Base-by-base conservation (phyloP, 2,329 filamentous ascomycete genomes). In the Byssothecium circinans region DNA sequence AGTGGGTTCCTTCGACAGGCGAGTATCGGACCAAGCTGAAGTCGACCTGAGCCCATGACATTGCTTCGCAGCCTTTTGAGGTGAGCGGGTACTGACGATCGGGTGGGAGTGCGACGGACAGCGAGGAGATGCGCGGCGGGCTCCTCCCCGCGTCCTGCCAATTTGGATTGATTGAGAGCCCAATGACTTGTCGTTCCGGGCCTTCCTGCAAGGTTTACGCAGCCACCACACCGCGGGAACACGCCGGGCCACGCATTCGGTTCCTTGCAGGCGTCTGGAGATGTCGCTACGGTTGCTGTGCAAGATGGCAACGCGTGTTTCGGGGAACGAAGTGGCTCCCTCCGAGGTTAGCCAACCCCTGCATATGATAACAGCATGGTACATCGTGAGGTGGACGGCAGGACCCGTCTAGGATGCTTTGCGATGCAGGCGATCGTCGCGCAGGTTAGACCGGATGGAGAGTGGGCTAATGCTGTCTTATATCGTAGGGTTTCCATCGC, bases 11-110 rank as follows among this genome's bases (percentile, higher is more conserved):
- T 45, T 68, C 64, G 10, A 67, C 47, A 14, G 56, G 52, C 8
- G 64, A 67, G 50, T 63, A 67, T 29, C 61, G 53, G 25, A 68
- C 61, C 40, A 54, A 44, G 45, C 50, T 54, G 39, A 67, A 62
- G 46, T 68, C 57, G 17, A 68, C 61, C 34, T 38, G 49, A 29
- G 47, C 52, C 57, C 54, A 59, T 56, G 64, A 61, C 64, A 67
- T 67, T 60, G 55, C 44, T 50, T 38, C 39, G n/a, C 42, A n/a
- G 37, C 18, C 27, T 14, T 23, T n/a, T 34, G 25, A 25, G 38
- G 17, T 22, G 15, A 41, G 38, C 8, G 22, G 40, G 38, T 37
- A 43, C 22, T 23, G 40, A 32, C 12, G 43, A 38, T n/a, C n/a
- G n/a, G n/a, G n/a, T n/a, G n/a, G n/a, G n/a, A n/a, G n/a, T n/a